Conservation (phyloP, 192 early-diverging fungal genomes). For the Podila horticola region DNA sequence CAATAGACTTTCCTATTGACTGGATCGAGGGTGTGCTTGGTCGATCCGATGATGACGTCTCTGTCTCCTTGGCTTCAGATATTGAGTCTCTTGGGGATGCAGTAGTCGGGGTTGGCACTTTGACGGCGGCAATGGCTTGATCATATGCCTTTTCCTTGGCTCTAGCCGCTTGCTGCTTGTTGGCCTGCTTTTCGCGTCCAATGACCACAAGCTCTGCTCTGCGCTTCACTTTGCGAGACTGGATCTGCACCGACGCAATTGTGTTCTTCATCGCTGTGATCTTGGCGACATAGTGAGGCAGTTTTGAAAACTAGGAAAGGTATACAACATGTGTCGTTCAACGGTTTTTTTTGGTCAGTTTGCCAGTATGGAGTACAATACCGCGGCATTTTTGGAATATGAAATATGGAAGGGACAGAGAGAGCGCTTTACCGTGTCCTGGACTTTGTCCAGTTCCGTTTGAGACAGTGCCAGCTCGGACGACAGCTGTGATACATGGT, state of each 20-base stretch:
- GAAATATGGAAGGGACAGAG: neutral
- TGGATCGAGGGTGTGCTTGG: neutral
- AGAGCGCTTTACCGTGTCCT: slow-evolving; percentile 31
- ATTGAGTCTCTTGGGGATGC: neutral
- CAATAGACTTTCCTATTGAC: slow-evolving; percentile 9
- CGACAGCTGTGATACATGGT: slow-evolving; percentile 26
- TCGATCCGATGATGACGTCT: neutral
- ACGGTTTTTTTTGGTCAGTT: neutral
- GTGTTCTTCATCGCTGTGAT: slow-evolving; percentile 41
- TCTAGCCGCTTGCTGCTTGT: slow-evolving; percentile 7
- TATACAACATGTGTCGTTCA: neutral
- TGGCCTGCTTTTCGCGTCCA: slow-evolving; percentile 41
- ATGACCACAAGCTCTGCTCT: slow-evolving; percentile 29
- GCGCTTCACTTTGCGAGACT: slow-evolving; percentile 33
- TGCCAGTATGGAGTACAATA: neutral
- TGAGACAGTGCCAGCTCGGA: slow-evolving; percentile 24
- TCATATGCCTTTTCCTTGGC: slow-evolving; percentile 47
- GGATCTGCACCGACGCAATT: slow-evolving; percentile 11
- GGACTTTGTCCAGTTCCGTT: slow-evolving; percentile 27
- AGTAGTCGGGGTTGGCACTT: neutral
- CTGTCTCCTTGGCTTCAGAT: neutral
- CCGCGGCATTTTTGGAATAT: neutral
- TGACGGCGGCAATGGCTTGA: slow-evolving; percentile 31
- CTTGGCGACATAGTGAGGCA: slow-evolving; percentile 46
- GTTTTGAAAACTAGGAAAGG: slow-evolving; percentile 26